Percentiles rank a stretch among this genome's conserved stretches.
Conservation (phyloP, 306 rosid species). For the Vigna reflexopilosa region DNA sequence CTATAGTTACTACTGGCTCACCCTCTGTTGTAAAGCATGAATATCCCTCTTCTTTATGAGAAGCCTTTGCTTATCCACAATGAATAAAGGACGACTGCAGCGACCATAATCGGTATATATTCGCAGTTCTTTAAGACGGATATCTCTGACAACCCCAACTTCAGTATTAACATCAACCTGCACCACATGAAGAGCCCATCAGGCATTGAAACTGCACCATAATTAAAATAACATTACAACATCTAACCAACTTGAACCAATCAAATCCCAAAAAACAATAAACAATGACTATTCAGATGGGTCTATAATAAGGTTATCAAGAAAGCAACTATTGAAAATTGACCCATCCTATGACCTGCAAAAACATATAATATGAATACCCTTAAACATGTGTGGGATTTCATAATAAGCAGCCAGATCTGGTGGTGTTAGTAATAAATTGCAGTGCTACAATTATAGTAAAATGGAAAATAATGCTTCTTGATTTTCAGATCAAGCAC, state of each 20-base stretch:
- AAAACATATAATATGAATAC: background rate
- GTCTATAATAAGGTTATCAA: background rate
- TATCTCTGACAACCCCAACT: constrained; percentile 98
- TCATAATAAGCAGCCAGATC: constrained; percentile 5
- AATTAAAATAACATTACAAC: constrained; percentile 2
- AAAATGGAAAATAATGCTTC: background rate
- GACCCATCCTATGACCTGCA: background rate
- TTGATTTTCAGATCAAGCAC: background rate
- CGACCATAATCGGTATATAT: constrained; percentile 99
- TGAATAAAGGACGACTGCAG: constrained; percentile 98
- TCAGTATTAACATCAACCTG: constrained; percentile 99
- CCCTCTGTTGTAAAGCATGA: constrained; percentile 92
- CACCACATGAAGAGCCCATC: constrained; percentile 43
- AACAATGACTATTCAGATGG: background rate
- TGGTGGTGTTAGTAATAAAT: background rate
- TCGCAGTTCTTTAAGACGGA: constrained; percentile 90
- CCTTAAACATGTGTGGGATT: background rate
- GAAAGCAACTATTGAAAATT: constrained; percentile 2
- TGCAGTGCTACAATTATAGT: background rate
- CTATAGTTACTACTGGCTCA: constrained; percentile 50
- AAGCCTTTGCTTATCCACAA: constrained; percentile 97
- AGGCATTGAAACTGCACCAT: constrained; percentile 29
- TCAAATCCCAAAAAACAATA: constrained; percentile 1
- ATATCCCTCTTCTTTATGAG: constrained; percentile 94
- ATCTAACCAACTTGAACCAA: background rate